Base-by-base conservation (phyloP, 495 filamentous ascomycete species). In the Daldinia childiae region DNA sequence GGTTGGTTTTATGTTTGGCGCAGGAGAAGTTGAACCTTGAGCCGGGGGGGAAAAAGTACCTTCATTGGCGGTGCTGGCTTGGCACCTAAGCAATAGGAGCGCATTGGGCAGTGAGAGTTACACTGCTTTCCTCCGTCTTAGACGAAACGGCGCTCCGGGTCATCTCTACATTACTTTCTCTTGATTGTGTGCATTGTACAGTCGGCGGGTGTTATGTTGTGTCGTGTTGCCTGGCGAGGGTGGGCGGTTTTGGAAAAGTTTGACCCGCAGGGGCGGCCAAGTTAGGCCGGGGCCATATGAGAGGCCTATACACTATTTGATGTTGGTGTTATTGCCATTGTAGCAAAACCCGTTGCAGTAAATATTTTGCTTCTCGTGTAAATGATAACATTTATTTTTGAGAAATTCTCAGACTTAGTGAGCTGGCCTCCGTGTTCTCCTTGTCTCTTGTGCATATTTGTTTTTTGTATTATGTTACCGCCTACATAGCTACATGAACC, bases 81-180 rank as follows among this genome's bases (percentile, higher is more conserved):
- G 66, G 71, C 71, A 69, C 66, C 63, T 61, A 69, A 73, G 66
- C 66, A 21, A 58, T 73, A 56, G 9, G 61, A 58, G 71, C 27
- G 62, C 36, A 66, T 73, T 73, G 71, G 71, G 71, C 71, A 73
- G 71, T 73, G 45, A 69, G 66, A 73, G 66, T 73, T 73, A 66
- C 71, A 73, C 62, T 73, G 58, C 71, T 69, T 69, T 65, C 45
- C 56, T 54, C 58, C 51, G 55, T 58, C 62, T 69, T 62, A 68
- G 66, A 63, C 66, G 71, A 73, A 69, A 69, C 71, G 71, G 71
- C 62, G 71, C 64, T 66, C 66, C 48, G 66, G 71, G 58, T 73
- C 66, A 69, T 52, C 32, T 66, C 41, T 73, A 66, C 71, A 73
- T 73, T 73, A 41, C 51, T 59, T 65, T 39, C 66, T 58, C 66